Evolutionary conservation across 1,284 basidiomycete genomes (phyloP).

Genomic region (Cutaneotrichosporon sp.): DNA sequence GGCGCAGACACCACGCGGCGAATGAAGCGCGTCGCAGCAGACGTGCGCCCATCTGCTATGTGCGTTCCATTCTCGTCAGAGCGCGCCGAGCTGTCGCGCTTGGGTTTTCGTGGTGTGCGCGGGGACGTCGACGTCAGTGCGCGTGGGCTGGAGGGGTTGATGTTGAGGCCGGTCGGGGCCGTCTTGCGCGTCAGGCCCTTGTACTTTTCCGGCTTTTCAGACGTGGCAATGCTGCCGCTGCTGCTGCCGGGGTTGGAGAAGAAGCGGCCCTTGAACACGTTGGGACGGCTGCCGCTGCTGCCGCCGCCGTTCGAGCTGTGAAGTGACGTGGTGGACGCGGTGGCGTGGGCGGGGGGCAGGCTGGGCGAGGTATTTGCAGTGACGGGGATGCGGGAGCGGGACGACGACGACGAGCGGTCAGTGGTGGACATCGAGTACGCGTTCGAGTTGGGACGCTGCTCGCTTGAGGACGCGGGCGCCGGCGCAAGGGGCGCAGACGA

Average conservation of each 20-base stretch:
- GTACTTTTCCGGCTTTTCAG: constrained; percentile 24
- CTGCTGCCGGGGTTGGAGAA: constrained; percentile 31
- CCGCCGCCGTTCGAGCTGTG: constrained; percentile 9
- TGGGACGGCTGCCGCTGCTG: constrained; percentile 17
- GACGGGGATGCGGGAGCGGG: constrained; percentile 8
- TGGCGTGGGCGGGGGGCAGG: constrained; percentile 1
- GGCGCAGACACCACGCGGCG: constrained; percentile 93
- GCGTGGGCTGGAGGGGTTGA: neutral
- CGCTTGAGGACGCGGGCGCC: constrained; percentile 1
- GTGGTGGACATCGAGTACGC: constrained; percentile 19
- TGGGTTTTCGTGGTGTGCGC: neutral
- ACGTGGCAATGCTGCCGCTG: constrained; percentile 3
- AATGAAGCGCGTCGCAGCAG: constrained; percentile 69
- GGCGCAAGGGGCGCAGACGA: constrained; percentile 1
- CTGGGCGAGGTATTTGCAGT: constrained; percentile 2
- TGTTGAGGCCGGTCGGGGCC: neutral
- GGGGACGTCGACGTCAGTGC: neutral
- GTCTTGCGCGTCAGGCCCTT: constrained; percentile 19
- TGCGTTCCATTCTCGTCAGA: constrained; percentile 6
- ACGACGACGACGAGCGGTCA: constrained; percentile 19
- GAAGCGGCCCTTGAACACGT: constrained; percentile 39
- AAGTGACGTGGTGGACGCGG: constrained; percentile 14
- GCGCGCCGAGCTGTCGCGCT: neutral
- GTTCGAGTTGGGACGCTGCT: constrained; percentile 13
- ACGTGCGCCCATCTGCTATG: constrained; percentile 7